Evolutionary conservation across 2,329 filamentous ascomycete species (phyloP), one percentile per base, ranked within the genome.

Genomic region (Zymoseptoria crescenta): DNA sequence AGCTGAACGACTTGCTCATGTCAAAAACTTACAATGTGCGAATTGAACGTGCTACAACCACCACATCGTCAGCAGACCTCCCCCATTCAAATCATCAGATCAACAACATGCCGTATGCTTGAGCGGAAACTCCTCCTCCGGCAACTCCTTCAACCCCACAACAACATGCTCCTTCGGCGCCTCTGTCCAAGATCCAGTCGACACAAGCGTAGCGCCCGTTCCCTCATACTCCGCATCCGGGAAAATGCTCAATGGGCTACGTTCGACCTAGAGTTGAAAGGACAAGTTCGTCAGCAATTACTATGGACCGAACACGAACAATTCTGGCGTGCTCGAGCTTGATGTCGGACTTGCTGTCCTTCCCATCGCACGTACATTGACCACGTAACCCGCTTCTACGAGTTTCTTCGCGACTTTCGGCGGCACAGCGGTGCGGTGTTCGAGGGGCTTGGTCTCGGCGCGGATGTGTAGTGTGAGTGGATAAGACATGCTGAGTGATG

Each of bases 81-180:
- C 5, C 24, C 9, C 7, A 21, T n/a, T 10, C 49, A 4, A 4
- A 28, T 50, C 30, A 20, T 10, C 49, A 24, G 35, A n/a, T 45
- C 35, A 6, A 45, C 35, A 45, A 59, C 63, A 52, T 61, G 68
- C 66, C 21, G 83, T 84, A 72, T 93, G 88, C 77, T 87, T 83
- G 56, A 91, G 81, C 49, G 87, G 86, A 59, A 74, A 85, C 61
- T 83, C 81, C 70, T 89, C 86, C 58, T 74, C 72, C 2, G 72
- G 72, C 51, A 74, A 61, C 59, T 75, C 82, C 80, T 74, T 74
- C 58, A 74, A 63, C 9, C 72, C 73, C 59, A 73, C 62, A 50
- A 74, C 67, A 60, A 74, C 70, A 60, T 72, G 69, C 48, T 74
- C 72, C 53, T 64, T 81, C 2, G 75, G 74, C 16, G 70, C 74